phyloP scores from a whole-genome alignment of 345 rosid genomes.

The sweet orange (Citrus sinensis) region DNA sequence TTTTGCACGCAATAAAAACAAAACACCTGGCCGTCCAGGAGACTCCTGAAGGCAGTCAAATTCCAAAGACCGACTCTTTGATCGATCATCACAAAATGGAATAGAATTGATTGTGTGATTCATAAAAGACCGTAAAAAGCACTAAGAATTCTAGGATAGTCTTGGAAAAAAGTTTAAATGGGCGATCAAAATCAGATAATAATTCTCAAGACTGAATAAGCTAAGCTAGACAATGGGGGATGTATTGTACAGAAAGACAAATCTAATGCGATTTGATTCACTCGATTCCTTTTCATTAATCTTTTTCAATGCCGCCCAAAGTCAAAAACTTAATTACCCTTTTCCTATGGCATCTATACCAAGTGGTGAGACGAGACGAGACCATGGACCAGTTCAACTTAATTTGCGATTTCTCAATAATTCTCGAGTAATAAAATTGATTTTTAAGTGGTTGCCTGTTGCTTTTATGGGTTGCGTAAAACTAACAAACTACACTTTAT shows the following conservation, averaged over 20 bases:
- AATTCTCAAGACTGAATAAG: not conserved
- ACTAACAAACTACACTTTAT: not conserved
- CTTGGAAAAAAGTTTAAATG: not conserved
- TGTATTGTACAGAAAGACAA: too few relatives aligned
- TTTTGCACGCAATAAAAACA: not conserved
- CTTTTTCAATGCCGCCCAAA: not conserved
- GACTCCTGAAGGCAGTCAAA: not conserved
- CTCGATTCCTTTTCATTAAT: not conserved
- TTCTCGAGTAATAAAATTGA: not conserved
- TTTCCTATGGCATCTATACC: not conserved
- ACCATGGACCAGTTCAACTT: not conserved
- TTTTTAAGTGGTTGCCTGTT: not conserved
- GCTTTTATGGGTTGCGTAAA: not conserved
- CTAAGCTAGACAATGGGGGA: not conserved
- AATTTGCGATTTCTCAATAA: not conserved
- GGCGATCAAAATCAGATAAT: not conserved
- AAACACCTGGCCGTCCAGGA: constrained; percentile 5
- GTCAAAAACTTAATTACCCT: not conserved
- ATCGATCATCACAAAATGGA: not conserved
- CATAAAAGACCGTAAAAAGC: not conserved
- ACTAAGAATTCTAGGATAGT: not conserved
- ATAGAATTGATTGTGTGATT: not conserved
- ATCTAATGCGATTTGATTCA: not conserved
- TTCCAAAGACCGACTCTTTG: too few relatives aligned
- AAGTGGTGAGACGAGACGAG: not conserved